These are phyloP conservation scores for Ceratocystis cubensis DNA, from an alignment of 2,329 filamentous ascomycete genomes.

Conservation along the genomic window DNA sequence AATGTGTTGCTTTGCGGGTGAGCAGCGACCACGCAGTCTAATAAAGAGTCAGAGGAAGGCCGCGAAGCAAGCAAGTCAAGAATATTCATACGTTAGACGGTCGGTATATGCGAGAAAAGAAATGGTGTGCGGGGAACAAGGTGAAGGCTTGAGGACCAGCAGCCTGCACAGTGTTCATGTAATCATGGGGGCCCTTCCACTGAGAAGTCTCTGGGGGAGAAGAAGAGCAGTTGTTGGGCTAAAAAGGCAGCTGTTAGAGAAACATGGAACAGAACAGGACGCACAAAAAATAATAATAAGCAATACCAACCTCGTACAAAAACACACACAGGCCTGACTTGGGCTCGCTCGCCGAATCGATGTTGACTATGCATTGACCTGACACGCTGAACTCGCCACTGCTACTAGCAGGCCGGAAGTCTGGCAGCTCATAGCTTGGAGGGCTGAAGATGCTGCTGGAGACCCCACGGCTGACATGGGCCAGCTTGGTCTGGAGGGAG, in stretches of 20 bases:
- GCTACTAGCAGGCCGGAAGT: constrained; percentile 29
- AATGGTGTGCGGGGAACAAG: constrained; percentile 44
- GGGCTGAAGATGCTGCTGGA: constrained; percentile 4
- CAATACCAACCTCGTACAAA: constrained; percentile 38
- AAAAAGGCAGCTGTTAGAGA: neutral
- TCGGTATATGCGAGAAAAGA: constrained; percentile 44
- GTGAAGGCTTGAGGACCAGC: constrained; percentile 37
- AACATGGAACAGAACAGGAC: neutral
- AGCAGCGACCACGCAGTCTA: constrained; percentile 39
- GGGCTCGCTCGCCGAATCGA: constrained; percentile 23
- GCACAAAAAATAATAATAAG: neutral
- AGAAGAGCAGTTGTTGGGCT: constrained; percentile 36
- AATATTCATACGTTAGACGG: constrained; percentile 37
- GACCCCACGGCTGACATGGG: constrained; percentile 9
- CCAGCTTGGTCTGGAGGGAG: constrained; percentile 35
- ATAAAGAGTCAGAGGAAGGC: neutral
- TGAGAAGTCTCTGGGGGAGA: constrained; percentile 27
- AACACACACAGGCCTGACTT: constrained; percentile 36
- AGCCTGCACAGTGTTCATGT: constrained; percentile 30
- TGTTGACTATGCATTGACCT: constrained; percentile 33
- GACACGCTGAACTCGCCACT: constrained; percentile 32
- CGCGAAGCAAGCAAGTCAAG: neutral
- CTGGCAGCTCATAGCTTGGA: constrained; percentile 30
- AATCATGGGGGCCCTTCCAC: constrained; percentile 30
- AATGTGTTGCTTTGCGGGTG: constrained; percentile 38